Conservation (phyloP, 306 rosid species). For the Malus orientalis region DNA sequence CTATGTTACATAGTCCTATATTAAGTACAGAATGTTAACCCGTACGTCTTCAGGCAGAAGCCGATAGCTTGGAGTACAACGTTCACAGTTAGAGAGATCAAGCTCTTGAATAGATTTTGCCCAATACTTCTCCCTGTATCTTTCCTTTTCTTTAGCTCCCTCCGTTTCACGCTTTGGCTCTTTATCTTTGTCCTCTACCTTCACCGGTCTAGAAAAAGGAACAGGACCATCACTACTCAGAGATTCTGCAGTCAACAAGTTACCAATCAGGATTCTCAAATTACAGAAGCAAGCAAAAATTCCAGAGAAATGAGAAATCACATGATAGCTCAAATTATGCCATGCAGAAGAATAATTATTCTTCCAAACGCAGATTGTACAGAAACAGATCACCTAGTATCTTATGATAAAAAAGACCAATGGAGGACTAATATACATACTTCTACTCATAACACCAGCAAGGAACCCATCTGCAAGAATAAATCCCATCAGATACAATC, state of each 20-base stretch:
- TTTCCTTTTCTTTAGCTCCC: conserved; percentile 77
- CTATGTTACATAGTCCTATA: conserved; percentile 7
- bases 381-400: background rate
- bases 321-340: background rate
- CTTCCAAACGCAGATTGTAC: background rate
- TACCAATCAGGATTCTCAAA: conserved; percentile 19
- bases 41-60: conserved; percentile 85
- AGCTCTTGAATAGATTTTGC: conserved; percentile 94
- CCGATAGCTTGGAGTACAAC: conserved; percentile 92
- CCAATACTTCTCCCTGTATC: conserved; percentile 72
- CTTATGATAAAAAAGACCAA: conserved; percentile 1
- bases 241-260: conserved; percentile 59
- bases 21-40: conserved; percentile 1
- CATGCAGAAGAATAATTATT: conserved; percentile 7
- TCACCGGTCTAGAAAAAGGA: conserved; percentile 50
- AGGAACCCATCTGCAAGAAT: conserved; percentile 90
- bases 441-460: conserved; percentile 82
- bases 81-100: conserved; percentile 77
- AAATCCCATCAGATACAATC: conserved; percentile 28
- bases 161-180: conserved; percentile 67
- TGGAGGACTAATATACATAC: conserved; percentile 40
- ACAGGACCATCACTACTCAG: conserved; percentile 54
- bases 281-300: background rate
- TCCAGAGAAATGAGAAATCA: background rate
- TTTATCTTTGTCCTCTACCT: conserved; percentile 76